Evolutionary conservation across 2,329 filamentous ascomycete species (phyloP).

Genomic region (Tolypocladium tundrense): DNA sequence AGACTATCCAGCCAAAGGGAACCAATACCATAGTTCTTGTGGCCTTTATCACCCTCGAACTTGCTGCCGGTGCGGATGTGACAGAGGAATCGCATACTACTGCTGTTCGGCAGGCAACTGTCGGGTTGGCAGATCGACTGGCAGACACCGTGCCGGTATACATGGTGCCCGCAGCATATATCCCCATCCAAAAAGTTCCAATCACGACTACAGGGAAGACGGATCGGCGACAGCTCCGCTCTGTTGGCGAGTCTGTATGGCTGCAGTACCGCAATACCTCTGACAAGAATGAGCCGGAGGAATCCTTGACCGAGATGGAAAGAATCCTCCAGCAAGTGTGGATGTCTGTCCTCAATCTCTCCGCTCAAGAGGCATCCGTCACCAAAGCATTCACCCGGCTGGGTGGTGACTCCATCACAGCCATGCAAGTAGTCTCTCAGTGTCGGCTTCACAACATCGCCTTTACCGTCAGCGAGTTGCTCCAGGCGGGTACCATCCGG

Average conservation of each 20-base stretch:
- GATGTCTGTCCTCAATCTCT: slow-evolving; percentile 27
- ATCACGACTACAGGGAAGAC: slow-evolving; percentile 8
- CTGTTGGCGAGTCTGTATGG: slow-evolving; percentile 2
- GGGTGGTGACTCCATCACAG: slow-evolving; percentile 33
- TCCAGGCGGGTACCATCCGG: slow-evolving; percentile 16
- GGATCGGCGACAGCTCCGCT: slow-evolving; percentile 5
- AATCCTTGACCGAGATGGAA: slow-evolving; percentile 1
- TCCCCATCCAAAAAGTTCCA: slow-evolving; percentile 6
- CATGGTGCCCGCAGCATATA: slow-evolving; percentile 9
- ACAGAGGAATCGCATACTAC: background rate
- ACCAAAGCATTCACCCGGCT: slow-evolving; percentile 26
- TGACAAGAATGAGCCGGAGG: background rate
- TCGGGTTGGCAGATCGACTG: slow-evolving; percentile 1
- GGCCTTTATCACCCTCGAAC: slow-evolving; percentile 4
- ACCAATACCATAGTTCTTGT: slow-evolving; percentile 4
- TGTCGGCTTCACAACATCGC: slow-evolving; percentile 18
- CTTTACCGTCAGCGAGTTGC: slow-evolving; percentile 21
- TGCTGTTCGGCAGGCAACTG: slow-evolving; percentile 1
- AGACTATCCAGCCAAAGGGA: slow-evolving; percentile 3
- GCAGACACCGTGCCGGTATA: slow-evolving; percentile 5
- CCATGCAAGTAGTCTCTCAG: slow-evolving; percentile 31
- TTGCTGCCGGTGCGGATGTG: background rate
- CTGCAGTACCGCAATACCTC: background rate
- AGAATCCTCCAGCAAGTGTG: slow-evolving; percentile 18
- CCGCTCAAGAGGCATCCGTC: slow-evolving; percentile 14